phyloP scores from a whole-genome alignment of 306 rosid species.

The Canavalia ensiformis region DNA sequence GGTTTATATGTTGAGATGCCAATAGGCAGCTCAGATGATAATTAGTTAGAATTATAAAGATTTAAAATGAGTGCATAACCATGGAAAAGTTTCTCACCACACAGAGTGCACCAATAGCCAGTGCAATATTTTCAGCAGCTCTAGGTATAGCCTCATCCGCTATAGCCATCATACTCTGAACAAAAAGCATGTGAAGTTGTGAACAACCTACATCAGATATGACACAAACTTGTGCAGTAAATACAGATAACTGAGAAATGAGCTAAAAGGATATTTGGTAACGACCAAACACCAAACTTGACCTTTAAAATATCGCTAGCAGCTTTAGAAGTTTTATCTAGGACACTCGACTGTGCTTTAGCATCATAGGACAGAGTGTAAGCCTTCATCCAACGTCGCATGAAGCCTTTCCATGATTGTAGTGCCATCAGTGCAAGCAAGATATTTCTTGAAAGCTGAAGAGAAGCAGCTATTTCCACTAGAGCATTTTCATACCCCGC shows the following conservation, averaged over 20 bases:
- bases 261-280: constrained; percentile 37
- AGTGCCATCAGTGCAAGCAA: constrained; percentile 80
- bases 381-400: constrained; percentile 86
- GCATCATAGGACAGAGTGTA: constrained; percentile 60
- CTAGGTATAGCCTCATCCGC: constrained; percentile 87
- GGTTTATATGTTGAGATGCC: constrained; percentile 35
- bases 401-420: constrained; percentile 92
- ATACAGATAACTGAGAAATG: constrained; percentile 31
- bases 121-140: constrained; percentile 93
- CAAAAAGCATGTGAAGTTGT: constrained; percentile 21
- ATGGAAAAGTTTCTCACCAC: constrained; percentile 66
- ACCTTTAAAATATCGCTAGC: constrained; percentile 88
- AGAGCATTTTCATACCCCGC: constrained; percentile 76
- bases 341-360: constrained; percentile 61
- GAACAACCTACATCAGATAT: constrained; percentile 46
- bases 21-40: constrained; percentile 32
- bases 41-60: constrained; percentile 36
- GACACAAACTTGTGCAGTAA: constrained; percentile 32
- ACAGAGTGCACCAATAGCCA: constrained; percentile 95
- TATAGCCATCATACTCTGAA: constrained; percentile 73
- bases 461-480: constrained; percentile 81
- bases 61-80: constrained; percentile 27
- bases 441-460: constrained; percentile 90
- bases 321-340: constrained; percentile 79
- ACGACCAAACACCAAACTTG: constrained; percentile 37